phyloP scores from a whole-genome alignment of 129 eudicot species.

The Calendula officinalis region DNA sequence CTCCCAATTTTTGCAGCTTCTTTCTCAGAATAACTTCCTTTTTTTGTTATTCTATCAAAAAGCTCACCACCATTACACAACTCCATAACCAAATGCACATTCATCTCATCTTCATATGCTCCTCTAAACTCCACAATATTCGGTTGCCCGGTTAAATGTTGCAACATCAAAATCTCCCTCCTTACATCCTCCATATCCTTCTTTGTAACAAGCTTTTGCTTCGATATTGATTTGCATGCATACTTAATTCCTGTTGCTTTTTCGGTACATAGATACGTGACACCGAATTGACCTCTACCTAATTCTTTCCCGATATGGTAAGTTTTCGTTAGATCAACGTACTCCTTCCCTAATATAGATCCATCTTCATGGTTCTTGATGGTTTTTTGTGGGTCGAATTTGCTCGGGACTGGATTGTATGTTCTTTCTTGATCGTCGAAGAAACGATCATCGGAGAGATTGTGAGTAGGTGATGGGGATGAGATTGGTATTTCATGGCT shows the following conservation, averaged over 20 bases:
- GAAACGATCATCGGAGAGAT: constrained; percentile 4
- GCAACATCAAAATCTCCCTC: constrained; percentile 75
- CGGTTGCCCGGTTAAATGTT: constrained; percentile 81
- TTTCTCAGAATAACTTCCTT: constrained; percentile 75
- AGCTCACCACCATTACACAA: constrained; percentile 89
- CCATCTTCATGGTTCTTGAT: constrained; percentile 32
- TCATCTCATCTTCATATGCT: constrained; percentile 63
- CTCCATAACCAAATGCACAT: constrained; percentile 86
- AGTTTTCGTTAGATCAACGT: constrained; percentile 44
- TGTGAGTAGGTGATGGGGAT: constrained; percentile 45
- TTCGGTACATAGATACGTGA: constrained; percentile 76
- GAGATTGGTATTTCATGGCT: constrained; percentile 61
- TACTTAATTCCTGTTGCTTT: constrained; percentile 47
- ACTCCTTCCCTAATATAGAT: constrained; percentile 53
- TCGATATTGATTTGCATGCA: constrained; percentile 87
- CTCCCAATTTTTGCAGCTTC: constrained; percentile 81
- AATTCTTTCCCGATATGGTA: constrained; percentile 67
- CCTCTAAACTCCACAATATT: constrained; percentile 91
- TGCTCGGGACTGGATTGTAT: constrained; percentile 21
- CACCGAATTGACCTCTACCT: constrained; percentile 88
- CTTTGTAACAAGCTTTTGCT: constrained; percentile 44
- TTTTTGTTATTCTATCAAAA: constrained; percentile 69
- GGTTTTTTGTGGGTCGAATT: constrained; percentile 17
- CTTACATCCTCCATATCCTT: constrained; percentile 69
- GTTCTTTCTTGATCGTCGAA: constrained; percentile 28